Evolutionary conservation across 2,329 filamentous ascomycete species (phyloP).

Genomic region (Coniochaeta sp.): DNA sequence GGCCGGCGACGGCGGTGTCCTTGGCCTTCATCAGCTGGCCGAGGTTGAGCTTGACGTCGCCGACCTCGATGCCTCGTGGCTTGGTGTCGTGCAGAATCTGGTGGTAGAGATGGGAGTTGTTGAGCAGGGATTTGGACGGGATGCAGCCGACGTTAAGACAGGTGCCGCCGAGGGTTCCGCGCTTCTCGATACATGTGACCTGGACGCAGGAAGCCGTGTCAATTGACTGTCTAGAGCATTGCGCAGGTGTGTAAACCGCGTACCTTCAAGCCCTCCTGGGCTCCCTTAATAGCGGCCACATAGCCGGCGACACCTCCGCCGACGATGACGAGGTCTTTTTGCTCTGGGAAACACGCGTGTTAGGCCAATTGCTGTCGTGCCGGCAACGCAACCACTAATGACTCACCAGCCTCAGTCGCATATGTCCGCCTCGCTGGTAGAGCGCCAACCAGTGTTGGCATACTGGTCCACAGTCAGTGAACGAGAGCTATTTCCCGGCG

Average conservation of each 20-base stretch:
- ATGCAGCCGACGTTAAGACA: constrained; percentile 99
- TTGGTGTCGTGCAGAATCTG: constrained; percentile 96
- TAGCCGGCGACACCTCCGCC: constrained; percentile 97
- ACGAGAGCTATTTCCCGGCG: constrained; percentile 15
- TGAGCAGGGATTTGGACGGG: constrained; percentile 97
- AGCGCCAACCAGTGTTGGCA: constrained; percentile 40
- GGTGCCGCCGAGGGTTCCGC: constrained; percentile 87
- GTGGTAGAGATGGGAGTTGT: constrained; percentile 99
- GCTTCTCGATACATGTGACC: constrained; percentile 98
- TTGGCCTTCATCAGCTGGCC: constrained; percentile 97
- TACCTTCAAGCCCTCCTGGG: constrained; percentile 95
- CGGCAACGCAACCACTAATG: constrained; percentile 33
- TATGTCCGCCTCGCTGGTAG: constrained; percentile 52
- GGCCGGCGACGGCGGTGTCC: constrained; percentile 76
- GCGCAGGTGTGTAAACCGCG: constrained; percentile 7
- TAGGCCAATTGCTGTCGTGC: constrained; percentile 4
- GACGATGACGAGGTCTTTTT: constrained; percentile 96
- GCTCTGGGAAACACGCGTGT: constrained; percentile 55
- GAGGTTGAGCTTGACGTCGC: constrained; percentile 94
- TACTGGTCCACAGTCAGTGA: constrained; percentile 27
- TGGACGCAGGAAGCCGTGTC: constrained; percentile 27
- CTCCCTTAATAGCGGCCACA: constrained; percentile 98
- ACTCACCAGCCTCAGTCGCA: constrained; percentile 50
- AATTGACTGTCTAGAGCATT: not conserved
- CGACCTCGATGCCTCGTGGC: constrained; percentile 93